A percentile compares a stretch with the other conserved stretches of the same genome.
Conservation (phyloP, 2,329 filamentous ascomycete species). For the Mycosphaerella sp. region DNA sequence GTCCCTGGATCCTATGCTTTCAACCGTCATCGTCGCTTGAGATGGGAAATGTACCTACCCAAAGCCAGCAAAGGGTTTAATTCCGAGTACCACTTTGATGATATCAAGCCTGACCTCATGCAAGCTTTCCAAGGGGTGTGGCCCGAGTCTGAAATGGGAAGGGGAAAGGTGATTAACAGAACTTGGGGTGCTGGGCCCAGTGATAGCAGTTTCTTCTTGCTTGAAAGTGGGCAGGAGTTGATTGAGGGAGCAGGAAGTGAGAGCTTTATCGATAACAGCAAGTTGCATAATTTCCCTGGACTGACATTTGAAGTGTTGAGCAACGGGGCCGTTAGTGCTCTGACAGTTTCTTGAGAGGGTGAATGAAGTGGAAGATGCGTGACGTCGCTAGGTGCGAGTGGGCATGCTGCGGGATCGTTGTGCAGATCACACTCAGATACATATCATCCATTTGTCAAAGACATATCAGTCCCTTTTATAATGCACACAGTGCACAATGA, state of each 20-base stretch:
- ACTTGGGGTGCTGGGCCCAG: conserved; percentile 32
- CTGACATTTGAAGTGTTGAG: conserved; percentile 92
- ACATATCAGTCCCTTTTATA: too few species aligned
- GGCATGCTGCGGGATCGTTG: too few species aligned
- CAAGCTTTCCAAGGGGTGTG: conserved; percentile 47
- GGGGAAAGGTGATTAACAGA: conserved; percentile 35
- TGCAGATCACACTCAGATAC: too few species aligned
- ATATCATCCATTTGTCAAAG: too few species aligned
- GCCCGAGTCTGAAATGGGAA: conserved; percentile 46
- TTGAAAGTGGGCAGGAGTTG: conserved; percentile 33
- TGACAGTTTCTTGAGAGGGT: conserved; percentile 50
- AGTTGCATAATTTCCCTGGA: conserved; percentile 87
- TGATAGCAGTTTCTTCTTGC: conserved; percentile 33
- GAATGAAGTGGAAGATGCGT: background rate
- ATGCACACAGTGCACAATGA: too few species aligned
- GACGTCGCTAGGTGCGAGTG: too few species aligned
- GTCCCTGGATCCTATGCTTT: conserved; percentile 95
- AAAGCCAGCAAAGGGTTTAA: conserved; percentile 46
- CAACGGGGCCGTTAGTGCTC: conserved; percentile 80
- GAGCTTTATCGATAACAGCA: conserved; percentile 63
- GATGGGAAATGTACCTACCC: conserved; percentile 61
- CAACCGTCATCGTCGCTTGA: conserved; percentile 82
- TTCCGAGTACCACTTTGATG: conserved; percentile 69
- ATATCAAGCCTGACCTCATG: conserved; percentile 51
- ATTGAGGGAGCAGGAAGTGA: conserved; percentile 42